Conservation (phyloP, 208 protist genomes). For the Trypanosomatidae sp. region DNA sequence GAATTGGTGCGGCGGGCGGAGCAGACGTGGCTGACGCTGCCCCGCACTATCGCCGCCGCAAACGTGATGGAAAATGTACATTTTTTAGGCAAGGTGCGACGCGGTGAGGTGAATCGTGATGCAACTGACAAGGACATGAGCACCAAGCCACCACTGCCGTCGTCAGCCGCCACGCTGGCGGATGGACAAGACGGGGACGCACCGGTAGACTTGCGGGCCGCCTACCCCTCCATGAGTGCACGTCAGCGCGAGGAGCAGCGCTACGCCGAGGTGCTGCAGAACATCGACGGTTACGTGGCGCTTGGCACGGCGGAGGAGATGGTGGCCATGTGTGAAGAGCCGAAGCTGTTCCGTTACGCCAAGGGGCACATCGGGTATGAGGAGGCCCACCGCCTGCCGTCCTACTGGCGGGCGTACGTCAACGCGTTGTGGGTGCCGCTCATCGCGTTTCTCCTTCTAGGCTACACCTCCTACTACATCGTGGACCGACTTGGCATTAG, state of each 20-base stretch:
- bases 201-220: neutral
- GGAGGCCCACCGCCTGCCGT: constrained; percentile 32
- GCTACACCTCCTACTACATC: constrained; percentile 20
- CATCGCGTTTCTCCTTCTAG: constrained; percentile 26
- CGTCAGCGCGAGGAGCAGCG: constrained; percentile 40
- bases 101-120: constrained; percentile 30
- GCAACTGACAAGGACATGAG: constrained; percentile 10
- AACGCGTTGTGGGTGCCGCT: constrained; percentile 41
- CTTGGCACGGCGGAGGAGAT: constrained; percentile 39
- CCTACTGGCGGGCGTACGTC: constrained; percentile 22
- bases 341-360: constrained; percentile 36
- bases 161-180: too few species aligned
- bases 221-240: constrained; percentile 26
- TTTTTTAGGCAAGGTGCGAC: constrained; percentile 39
- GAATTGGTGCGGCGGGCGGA: constrained; percentile 11
- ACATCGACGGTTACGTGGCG: constrained; percentile 43
- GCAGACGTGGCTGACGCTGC: constrained; percentile 34
- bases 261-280: constrained; percentile 47
- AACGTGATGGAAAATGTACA: constrained; percentile 67
- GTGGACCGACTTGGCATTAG: constrained; percentile 15
- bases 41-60: constrained; percentile 31
- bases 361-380: constrained; percentile 64
- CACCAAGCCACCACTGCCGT: neutral
- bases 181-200: neutral
- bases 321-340: constrained; percentile 52